A percentile compares a stretch with the other conserved stretches of the same genome.
Conservation (phyloP, 352 stramenopile genomes). For the Globisporangium emineosum region DNA sequence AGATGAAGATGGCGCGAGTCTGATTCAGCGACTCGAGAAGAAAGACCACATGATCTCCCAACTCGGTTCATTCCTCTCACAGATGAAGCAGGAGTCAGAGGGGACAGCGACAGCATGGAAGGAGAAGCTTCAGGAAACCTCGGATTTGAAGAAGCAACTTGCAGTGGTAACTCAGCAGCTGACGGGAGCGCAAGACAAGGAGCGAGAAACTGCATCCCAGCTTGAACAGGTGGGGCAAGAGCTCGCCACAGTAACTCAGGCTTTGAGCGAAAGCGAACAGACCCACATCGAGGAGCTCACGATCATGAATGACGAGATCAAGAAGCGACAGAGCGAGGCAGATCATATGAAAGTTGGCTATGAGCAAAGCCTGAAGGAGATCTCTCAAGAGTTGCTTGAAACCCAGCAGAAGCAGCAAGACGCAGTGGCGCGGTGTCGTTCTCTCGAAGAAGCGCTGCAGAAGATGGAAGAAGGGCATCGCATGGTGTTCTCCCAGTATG, state of each 20-base stretch:
- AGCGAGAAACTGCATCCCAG: constrained; percentile 31
- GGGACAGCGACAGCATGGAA: constrained; percentile 54
- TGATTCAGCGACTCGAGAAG: constrained; percentile 41
- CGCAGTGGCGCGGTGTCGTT: not conserved
- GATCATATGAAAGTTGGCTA: constrained; percentile 38
- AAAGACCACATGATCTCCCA: constrained; percentile 67
- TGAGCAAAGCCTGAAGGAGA: constrained; percentile 26
- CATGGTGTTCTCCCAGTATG: constrained; percentile 16
- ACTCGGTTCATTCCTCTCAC: constrained; percentile 60
- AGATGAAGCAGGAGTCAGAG: constrained; percentile 75
- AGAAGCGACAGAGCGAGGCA: constrained; percentile 30
- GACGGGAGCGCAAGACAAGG: constrained; percentile 27
- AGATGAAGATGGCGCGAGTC: constrained; percentile 19
- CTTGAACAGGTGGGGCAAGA: constrained; percentile 34
- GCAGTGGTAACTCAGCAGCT: constrained; percentile 36
- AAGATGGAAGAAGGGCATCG: constrained; percentile 20
- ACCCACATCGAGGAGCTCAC: constrained; percentile 48
- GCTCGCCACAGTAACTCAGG: constrained; percentile 29
- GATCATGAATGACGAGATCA: constrained; percentile 63
- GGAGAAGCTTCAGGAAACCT: constrained; percentile 56
- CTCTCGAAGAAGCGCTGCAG: constrained; percentile 25
- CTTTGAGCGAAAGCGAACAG: constrained; percentile 27
- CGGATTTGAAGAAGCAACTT: constrained; percentile 42
- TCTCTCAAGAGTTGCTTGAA: constrained; percentile 30
- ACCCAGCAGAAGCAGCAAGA: constrained; percentile 28